Percentiles rank a stretch among this genome's conserved stretches.
Conservation (phyloP, 2,329 filamentous ascomycete genomes). For the Arthrinium phaeospermum region DNA sequence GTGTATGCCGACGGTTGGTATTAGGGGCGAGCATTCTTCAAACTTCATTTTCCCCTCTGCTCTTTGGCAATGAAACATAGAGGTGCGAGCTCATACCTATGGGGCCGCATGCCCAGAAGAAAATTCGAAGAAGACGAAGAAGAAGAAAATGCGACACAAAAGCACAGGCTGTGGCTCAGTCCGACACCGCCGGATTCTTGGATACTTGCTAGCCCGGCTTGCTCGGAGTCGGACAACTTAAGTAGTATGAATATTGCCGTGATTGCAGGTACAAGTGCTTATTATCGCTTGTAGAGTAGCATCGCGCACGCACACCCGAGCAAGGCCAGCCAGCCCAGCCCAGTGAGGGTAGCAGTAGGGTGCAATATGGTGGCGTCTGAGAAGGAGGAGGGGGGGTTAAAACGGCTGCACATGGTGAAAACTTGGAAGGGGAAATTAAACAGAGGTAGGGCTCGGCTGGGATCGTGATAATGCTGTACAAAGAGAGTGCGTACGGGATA, state of each 20-base stretch:
- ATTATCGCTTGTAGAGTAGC: conserved; percentile 8
- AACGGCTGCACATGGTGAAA: conserved; percentile 2
- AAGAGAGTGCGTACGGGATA: background rate
- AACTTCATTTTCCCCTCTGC: background rate
- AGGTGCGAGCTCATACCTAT: background rate
- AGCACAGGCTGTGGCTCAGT: background rate
- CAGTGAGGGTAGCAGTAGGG: conserved; percentile 8
- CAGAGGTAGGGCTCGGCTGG: background rate
- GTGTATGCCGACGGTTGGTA: background rate
- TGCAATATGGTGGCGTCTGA: conserved; percentile 8
- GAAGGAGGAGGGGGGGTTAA: background rate
- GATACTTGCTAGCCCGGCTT: background rate
- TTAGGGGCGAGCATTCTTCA: background rate
- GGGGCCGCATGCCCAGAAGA: background rate
- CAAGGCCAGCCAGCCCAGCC: background rate
- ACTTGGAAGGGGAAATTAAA: conserved; percentile 17
- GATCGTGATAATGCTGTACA: conserved; percentile 5
- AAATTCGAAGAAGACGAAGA: background rate
- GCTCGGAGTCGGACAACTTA: background rate
- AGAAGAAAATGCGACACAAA: background rate
- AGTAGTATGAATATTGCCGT: background rate
- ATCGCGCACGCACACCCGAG: conserved; percentile 7
- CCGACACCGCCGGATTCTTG: background rate
- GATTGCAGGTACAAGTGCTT: conserved; percentile 8
- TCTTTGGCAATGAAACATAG: background rate